Conservation (phyloP, 129 eudicot species). For the Saussurea involucrata region DNA sequence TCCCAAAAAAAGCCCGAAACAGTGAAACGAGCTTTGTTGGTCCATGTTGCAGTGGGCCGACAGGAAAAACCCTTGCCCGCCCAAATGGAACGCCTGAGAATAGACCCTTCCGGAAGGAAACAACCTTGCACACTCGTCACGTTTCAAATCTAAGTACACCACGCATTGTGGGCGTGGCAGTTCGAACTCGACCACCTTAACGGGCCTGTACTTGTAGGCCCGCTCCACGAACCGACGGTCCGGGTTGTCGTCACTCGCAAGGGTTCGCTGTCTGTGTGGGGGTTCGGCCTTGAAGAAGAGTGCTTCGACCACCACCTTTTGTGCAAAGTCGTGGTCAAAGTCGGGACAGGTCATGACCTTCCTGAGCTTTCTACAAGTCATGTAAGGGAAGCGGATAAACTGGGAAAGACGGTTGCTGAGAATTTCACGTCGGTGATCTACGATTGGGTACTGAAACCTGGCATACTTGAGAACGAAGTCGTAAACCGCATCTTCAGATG, state of each 20-base stretch:
- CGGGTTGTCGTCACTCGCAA: slow-evolving; percentile 37
- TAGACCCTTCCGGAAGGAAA: slow-evolving; percentile 59
- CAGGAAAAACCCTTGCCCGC: slow-evolving; percentile 82
- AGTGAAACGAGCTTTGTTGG: slow-evolving; percentile 57
- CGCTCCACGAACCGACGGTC: slow-evolving; percentile 49
- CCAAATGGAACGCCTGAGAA: slow-evolving; percentile 77
- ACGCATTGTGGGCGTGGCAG: slow-evolving; percentile 71
- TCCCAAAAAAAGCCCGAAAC: slow-evolving; percentile 82
- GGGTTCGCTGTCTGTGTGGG: slow-evolving; percentile 54
- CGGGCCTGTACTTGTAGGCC: slow-evolving; percentile 67
- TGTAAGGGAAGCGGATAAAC: slow-evolving; percentile 67
- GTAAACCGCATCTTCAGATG: slow-evolving; percentile 74
- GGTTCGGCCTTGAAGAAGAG: slow-evolving; percentile 73
- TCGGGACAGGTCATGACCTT: slow-evolving; percentile 50
- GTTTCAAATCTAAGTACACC: slow-evolving; percentile 69
- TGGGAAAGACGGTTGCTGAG: slow-evolving; percentile 41
- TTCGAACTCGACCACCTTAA: slow-evolving; percentile 70
- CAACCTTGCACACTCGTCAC: slow-evolving; percentile 57
- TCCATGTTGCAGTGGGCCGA: slow-evolving; percentile 83
- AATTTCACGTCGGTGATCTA: slow-evolving; percentile 63
- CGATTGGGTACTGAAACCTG: slow-evolving; percentile 50
- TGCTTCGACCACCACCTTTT: slow-evolving; percentile 66
- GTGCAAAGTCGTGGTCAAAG: slow-evolving; percentile 48
- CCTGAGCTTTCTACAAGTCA: slow-evolving; percentile 74
- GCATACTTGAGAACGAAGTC: slow-evolving; percentile 73